Evolutionary conservation across 2,329 filamentous ascomycete genomes (phyloP).

Genomic region (Byssochlamys sp.): DNA sequence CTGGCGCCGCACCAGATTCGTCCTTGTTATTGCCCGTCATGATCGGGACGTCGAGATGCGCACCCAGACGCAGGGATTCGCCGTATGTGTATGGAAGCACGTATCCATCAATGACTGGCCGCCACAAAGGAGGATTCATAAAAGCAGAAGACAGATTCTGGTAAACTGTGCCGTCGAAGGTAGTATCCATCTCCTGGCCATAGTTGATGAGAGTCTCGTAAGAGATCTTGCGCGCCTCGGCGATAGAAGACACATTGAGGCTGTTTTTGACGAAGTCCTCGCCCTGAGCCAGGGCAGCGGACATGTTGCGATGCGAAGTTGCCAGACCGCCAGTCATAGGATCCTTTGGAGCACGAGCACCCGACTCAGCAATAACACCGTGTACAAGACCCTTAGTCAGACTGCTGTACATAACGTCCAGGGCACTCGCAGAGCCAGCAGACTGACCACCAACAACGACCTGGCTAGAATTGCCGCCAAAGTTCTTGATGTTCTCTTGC

Average conservation of each 20-base stretch:
- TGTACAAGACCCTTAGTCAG: slow-evolving; percentile 14
- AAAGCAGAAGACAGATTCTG: slow-evolving; percentile 9
- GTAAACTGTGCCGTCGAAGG: slow-evolving; percentile 15
- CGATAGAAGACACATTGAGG: slow-evolving; percentile 31
- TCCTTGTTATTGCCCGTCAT: slow-evolving; percentile 23
- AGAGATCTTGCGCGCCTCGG: slow-evolving; percentile 31
- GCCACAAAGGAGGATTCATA: slow-evolving; percentile 17
- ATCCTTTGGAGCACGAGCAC: slow-evolving; percentile 21
- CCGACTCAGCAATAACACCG: slow-evolving; percentile 23
- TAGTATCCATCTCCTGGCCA: slow-evolving; percentile 12
- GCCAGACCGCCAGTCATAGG: slow-evolving; percentile 18
- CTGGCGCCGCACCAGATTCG: slow-evolving; percentile 12
- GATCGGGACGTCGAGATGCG: slow-evolving; percentile 17
- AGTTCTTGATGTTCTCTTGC: slow-evolving; percentile 12
- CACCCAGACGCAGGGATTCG: slow-evolving; percentile 8
- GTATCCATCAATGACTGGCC: slow-evolving; percentile 21
- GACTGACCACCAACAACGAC: slow-evolving; percentile 22
- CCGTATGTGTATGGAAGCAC: slow-evolving; percentile 17
- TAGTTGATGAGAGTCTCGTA: slow-evolving; percentile 25
- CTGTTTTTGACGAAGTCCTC: slow-evolving; percentile 26
- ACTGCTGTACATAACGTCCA: slow-evolving; percentile 17
- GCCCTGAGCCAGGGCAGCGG: slow-evolving; percentile 11
- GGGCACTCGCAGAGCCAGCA: slow-evolving; percentile 20
- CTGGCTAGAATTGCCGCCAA: slow-evolving; percentile 14
- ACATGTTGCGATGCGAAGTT: slow-evolving; percentile 16